Percentiles rank a stretch among this genome's conserved stretches.
Evolutionary conservation across 106 monocot genomes (phyloP).

Genomic region (Allium cepa): DNA sequence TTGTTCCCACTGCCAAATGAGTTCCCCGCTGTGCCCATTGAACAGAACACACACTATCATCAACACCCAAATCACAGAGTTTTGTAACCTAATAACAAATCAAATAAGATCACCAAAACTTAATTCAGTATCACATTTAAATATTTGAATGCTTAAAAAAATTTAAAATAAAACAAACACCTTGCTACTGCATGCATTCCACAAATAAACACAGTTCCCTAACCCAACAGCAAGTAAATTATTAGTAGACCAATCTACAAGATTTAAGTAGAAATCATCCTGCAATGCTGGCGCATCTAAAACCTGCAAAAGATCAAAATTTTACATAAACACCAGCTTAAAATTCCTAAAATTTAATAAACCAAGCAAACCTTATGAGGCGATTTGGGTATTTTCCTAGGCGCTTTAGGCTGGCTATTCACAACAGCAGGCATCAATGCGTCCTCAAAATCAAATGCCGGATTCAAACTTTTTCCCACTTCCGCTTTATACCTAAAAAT

Average conservation of each 20-base stretch:
- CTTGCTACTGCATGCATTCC: constrained; percentile 99
- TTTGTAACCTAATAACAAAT: constrained; percentile 56
- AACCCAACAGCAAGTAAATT: constrained; percentile 88
- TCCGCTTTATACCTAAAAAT: constrained; percentile 89
- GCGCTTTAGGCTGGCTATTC: constrained; percentile 34
- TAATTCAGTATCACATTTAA: neutral
- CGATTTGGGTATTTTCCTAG: constrained; percentile 64
- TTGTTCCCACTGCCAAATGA: constrained; percentile 86
- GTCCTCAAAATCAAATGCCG: constrained; percentile 34
- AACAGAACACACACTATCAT: constrained; percentile 97
- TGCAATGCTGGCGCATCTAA: constrained; percentile 94
- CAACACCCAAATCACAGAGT: constrained; percentile 82
- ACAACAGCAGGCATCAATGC: constrained; percentile 29
- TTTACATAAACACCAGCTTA: neutral
- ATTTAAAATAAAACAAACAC: constrained; percentile 23
- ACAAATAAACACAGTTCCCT: constrained; percentile 95
- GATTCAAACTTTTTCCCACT: constrained; percentile 28
- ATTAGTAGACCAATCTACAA: constrained; percentile 92
- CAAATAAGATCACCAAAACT: neutral
- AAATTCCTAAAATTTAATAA: neutral
- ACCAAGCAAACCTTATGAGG: constrained; percentile 60
- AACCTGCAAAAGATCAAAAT: constrained; percentile 36
- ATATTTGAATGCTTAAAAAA: neutral
- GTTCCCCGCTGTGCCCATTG: constrained; percentile 85
- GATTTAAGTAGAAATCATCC: constrained; percentile 98